Percentiles rank a stretch among this genome's conserved stretches.
Conservation (phyloP, 768 basidiomycete genomes). For the Amylocystis lapponica region DNA sequence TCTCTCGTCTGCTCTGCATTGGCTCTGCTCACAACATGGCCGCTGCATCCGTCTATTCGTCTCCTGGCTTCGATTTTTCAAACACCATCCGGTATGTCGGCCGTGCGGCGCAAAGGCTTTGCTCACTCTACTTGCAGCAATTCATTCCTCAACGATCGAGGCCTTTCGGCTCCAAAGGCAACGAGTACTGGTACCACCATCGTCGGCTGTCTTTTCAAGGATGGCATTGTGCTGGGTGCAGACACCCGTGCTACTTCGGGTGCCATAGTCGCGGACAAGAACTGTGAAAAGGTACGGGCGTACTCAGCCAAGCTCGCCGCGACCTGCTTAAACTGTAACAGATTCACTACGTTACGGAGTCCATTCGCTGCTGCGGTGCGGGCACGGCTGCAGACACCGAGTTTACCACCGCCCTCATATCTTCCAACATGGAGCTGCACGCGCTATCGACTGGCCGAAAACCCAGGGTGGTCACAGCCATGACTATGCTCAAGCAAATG, state of each 20-base stretch:
- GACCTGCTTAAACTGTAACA: constrained; percentile 24
- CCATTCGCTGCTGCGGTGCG: constrained; percentile 96
- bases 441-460: constrained; percentile 85
- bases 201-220: constrained; percentile 90
- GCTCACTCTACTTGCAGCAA: constrained; percentile 41
- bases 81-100: constrained; percentile 58
- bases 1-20: neutral
- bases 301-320: neutral
- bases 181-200: constrained; percentile 97
- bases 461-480: constrained; percentile 92
- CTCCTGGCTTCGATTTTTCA: constrained; percentile 72
- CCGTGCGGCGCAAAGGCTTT: neutral
- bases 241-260: constrained; percentile 96
- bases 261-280: constrained; percentile 95
- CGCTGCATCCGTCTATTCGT: constrained; percentile 39
- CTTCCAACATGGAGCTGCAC: constrained; percentile 94
- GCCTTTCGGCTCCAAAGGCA: constrained; percentile 71
- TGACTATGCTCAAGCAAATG: constrained; percentile 98
- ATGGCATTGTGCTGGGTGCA: constrained; percentile 91
- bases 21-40: constrained; percentile 31
- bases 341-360: constrained; percentile 97
- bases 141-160: constrained; percentile 63
- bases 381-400: constrained; percentile 99
- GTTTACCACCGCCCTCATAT: constrained; percentile 90
- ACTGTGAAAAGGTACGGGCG: constrained; percentile 90